Base-by-base conservation (phyloP, 768 basidiomycete genomes). In the Gyrodon lividus region DNA sequence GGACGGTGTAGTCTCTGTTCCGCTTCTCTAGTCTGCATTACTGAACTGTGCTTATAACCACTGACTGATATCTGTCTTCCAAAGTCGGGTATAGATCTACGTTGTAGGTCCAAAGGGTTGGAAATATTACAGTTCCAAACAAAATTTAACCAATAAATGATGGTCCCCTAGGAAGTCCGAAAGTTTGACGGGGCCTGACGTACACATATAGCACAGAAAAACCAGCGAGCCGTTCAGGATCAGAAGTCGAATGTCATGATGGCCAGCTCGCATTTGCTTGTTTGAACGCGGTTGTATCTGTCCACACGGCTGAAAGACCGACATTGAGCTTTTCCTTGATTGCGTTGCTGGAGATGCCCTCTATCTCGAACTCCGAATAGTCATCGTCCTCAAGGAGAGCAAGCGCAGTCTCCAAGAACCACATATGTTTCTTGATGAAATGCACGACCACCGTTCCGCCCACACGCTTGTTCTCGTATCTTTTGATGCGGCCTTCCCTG, bases 381-480 rank as follows among this genome's bases (percentile, higher is more conserved):
- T 92, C 86, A 26, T 85, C 81, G n/a, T 84, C 81, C 47, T 89
- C 91, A 24, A 98, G 74, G 22, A 99, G 74, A 16, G 92, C 93
- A 10, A 93, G 72, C 10, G 92, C 91, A 5, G 95, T 91, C 73
- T 99, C 96, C 59, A 94, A 69, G 72, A 89, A 98, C 96, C 96
- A 99, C 73, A 90, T 88, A 57, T 91, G 84, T 68, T 92, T 88
- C 83, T 98, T 99, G 77, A 99, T 87, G 67, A 92, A 98, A 72
- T 99, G 96, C 46, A 99, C 93, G 19, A 93, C 89, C 41, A 95
- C 80, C 2, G 96, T 99, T 5, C 96, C 97, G 4, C 96, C 96
- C 8, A 92, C 81, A 19, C 88, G 84, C 52, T 79, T 73, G 40
- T 76, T 77, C 57, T 83, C 77, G 62, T 90, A 90, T 41, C 81